Base-by-base conservation (phyloP, 2,329 filamentous ascomycete species). In the Colletotrichum spaethianum region DNA sequence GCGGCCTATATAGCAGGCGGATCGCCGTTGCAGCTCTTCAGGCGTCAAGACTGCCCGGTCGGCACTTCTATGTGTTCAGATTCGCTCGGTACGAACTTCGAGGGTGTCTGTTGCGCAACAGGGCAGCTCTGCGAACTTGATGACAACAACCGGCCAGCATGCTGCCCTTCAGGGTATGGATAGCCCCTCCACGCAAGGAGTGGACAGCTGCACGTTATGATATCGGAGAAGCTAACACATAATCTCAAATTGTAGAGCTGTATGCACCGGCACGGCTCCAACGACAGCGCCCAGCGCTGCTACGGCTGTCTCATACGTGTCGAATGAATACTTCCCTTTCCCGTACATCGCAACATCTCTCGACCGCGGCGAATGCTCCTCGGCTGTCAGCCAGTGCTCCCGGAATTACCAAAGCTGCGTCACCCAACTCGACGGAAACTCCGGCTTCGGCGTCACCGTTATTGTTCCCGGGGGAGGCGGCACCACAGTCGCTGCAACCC, bases 271-370 rank as follows among this genome's bases (percentile, higher is more conserved):
- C 60, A 84, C 84, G 38, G 87, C 86, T n/a, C 85, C 86, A 2
- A 77, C 79, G 20, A 80, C 81, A 9, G 82, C 83, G 2, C 78
- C 82, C 12, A 80, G 80, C 16, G 79, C 38, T 75, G 80, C 82
- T 16, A 83, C 83, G 3, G 79, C 80, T 26, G 82, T 82, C 26
- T 88, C 88, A 42, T 90, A 85, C 77, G 88, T 91, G 23, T 80
- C 84, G 52, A 91, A 92, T 77, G 75, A 82, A 33, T 91, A 87
- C 79, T 92, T 91, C 78, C 85, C 87, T 14, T 92, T 91, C 78
- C 90, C 90, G 1, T 88, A 88, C 76, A 84, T 90, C 63, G 80
- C 83, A 57, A 89, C 87, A 1, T 84, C 84, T 16, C 90, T 89
- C 73, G 86, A 90, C 75, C 78, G 81, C 23, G 86, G 81, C 18